A percentile compares a stretch with the other conserved stretches of the same genome.
Conservation (phyloP, 2,329 filamentous ascomycete species). For the Plenodomus lindquistii region DNA sequence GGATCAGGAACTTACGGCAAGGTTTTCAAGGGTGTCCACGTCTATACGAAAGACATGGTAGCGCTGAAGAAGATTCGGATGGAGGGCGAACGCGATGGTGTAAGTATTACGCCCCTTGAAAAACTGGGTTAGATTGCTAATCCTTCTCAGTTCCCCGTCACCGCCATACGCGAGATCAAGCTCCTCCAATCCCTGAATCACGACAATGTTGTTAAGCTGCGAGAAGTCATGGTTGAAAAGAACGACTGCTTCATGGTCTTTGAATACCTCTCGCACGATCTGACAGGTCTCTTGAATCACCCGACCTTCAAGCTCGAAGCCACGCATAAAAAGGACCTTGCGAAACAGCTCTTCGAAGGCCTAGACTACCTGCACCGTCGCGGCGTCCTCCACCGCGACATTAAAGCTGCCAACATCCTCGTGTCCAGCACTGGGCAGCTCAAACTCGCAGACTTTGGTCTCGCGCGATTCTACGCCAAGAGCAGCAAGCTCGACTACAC, state of each 20-base stretch:
- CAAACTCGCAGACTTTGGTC: constrained; percentile 93
- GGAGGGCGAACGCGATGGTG: constrained; percentile 86
- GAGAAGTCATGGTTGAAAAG: constrained; percentile 96
- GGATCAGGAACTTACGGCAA: constrained; percentile 96
- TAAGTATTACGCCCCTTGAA: constrained; percentile 33
- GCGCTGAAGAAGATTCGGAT: constrained; percentile 90
- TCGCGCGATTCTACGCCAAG: constrained; percentile 96
- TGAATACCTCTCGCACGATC: constrained; percentile 93
- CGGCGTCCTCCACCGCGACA: constrained; percentile 94
- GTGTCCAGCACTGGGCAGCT: constrained; percentile 86
- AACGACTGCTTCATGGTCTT: constrained; percentile 99
- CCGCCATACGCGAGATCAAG: constrained; percentile 88
- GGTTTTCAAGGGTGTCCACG: constrained; percentile 90
- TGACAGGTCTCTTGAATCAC: constrained; percentile 93
- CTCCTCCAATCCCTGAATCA: constrained; percentile 85
- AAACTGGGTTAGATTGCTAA: constrained; percentile 24
- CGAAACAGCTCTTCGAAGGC: constrained; percentile 89
- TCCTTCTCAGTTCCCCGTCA: constrained; percentile 70
- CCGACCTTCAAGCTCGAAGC: constrained; percentile 84
- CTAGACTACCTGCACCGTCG: constrained; percentile 90
- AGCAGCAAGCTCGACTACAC: constrained; percentile 92
- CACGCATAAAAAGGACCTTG: constrained; percentile 89
- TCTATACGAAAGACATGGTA: constrained; percentile 83
- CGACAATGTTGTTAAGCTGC: constrained; percentile 77
- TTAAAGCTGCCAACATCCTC: constrained; percentile 97